phyloP scores from a whole-genome alignment of 176 grass and related monocot species.

The Alopecurus myosuroides region DNA sequence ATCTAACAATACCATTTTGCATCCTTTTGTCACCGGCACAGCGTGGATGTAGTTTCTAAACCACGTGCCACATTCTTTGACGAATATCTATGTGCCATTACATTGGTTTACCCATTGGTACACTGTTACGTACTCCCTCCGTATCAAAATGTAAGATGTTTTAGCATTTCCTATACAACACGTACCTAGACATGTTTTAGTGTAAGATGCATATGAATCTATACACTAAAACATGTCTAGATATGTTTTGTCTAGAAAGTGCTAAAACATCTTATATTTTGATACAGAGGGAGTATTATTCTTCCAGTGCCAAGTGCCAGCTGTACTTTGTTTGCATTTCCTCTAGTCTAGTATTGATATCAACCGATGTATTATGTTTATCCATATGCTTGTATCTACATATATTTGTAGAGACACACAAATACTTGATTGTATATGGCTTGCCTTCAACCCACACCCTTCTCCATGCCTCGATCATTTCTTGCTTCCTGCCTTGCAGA shows the following conservation, averaged over 20 bases:
- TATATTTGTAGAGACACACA: not conserved
- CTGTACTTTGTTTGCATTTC: conserved; percentile 3
- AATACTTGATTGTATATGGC: conserved; percentile 8
- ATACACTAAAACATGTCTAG: no score
- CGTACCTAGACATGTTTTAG: no score
- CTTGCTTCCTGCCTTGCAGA: conserved; percentile 38
- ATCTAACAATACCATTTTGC: not conserved
- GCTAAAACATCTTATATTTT: no score
- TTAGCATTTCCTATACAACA: no score
- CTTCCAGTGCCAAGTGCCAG: not conserved
- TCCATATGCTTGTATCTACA: not conserved
- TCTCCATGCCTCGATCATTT: not conserved
- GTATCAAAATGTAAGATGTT: no score
- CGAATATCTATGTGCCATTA: not conserved
- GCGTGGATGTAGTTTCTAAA: not conserved
- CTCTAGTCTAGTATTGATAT: not conserved
- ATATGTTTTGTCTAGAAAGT: no score
- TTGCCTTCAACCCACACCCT: not conserved
- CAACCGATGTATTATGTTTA: not conserved
- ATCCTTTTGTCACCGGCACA: not conserved
- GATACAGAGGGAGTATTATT: no score
- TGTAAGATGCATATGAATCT: no score
- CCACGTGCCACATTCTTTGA: not conserved
- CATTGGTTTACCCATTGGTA: not conserved
- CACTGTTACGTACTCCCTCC: not conserved